Base-by-base conservation (phyloP, 176 grass and related monocot genomes). In the Dendrocalamus sinicus region DNA sequence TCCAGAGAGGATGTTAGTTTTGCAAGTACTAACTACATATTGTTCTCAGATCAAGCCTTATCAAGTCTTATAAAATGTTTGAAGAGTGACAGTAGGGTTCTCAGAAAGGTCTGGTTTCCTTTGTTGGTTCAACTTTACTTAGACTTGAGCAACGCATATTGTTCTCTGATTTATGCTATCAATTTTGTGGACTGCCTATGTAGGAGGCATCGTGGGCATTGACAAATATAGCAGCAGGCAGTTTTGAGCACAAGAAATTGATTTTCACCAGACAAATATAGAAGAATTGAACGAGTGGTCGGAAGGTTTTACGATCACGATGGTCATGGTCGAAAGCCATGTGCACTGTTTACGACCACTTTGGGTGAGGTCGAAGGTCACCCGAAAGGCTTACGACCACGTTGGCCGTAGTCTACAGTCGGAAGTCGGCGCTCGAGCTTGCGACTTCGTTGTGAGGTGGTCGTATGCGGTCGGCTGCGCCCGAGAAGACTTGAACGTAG, bases 151-250 rank as follows among this genome's bases (percentile, higher is more conserved):
- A 83, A 50, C 19, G 6, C 59, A 30, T 76, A 57, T 0, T 17
- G 71, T 59, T 48, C 8, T 61, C 80, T 81, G 16, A 78, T 90
- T 48, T 80, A 35, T 39, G 35, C 81, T 20, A 69, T 71, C 40
- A 13, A 67, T 20, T 61, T 55, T 75, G 43, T 66, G n/a, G 63
- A 82, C 12, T 88, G 37, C 22, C 88, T 62, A 47, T 89, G 51
- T 80, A 96, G 93, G 96, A 96, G 82, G 90, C 96, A 57, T 84
- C 94, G 67, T 99, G 96, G 96, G 93, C 90, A 28, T 83, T 99
- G 84, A 94, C 93, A 59, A 99, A 99, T 84, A 91, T 96, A 91
- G 92, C 93, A 53, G 92, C 88, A 30, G 96, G 92, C 70, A 94
- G 90, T 77, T 75, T 89, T 10, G 90, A 96, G 76, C 96, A 96